These are phyloP conservation scores for Trichoderma gracile DNA, from an alignment of 2,329 filamentous ascomycete species.

Conservation along the genomic window DNA sequence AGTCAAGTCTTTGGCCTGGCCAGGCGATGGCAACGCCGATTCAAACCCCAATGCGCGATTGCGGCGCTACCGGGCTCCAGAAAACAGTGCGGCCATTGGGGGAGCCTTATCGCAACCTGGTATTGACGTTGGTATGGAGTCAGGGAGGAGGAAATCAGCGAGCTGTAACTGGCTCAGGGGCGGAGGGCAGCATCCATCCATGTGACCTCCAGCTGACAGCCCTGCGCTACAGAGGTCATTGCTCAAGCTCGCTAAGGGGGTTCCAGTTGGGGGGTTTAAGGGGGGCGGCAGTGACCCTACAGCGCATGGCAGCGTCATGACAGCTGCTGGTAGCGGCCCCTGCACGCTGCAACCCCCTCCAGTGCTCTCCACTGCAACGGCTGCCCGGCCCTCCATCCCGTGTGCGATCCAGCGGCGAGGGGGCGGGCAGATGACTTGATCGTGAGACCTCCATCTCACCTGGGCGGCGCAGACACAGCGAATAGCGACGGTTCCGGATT, in stretches of 20 bases:
- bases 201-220: conserved; percentile 25
- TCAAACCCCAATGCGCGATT: not conserved
- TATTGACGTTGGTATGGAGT: too few relatives aligned
- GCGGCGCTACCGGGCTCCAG: conserved; percentile 14
- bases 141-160: not conserved
- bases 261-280: not conserved
- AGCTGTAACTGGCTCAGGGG: conserved; percentile 17
- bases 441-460: not conserved
- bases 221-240: conserved; percentile 16
- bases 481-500: not conserved
- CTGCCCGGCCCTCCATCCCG: not conserved
- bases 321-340: not conserved
- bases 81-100: conserved; percentile 1
- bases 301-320: conserved; percentile 1
- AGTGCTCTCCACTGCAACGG: not conserved
- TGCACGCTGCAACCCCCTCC: not conserved
- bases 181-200: not conserved
- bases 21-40: too few relatives aligned
- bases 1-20: conserved; percentile 8
- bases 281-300: not conserved
- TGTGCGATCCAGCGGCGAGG: not conserved
- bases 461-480: not conserved
- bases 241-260: not conserved
- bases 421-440: conserved; percentile 21
- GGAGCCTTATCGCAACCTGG: not conserved